These are phyloP conservation scores for Solanum bulbocastanum DNA, from an alignment of 257 asterid species.

Conservation along the genomic window DNA sequence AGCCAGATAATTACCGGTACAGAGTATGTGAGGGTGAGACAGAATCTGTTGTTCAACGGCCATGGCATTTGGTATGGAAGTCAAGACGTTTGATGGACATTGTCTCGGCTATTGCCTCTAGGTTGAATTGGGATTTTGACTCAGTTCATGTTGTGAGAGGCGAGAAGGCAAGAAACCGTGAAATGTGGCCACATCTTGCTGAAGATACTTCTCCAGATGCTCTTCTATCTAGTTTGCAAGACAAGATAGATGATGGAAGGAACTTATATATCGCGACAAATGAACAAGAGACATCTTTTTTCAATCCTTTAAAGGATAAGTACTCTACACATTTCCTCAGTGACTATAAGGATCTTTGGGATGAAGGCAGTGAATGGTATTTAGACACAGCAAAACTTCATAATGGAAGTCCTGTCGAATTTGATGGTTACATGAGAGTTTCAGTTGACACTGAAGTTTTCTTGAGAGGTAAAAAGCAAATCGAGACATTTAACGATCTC, in stretches of 20 bases:
- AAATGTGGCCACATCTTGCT: constrained; percentile 66
- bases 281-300: constrained; percentile 35
- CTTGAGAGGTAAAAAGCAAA: constrained; percentile 56
- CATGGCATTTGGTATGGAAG: constrained; percentile 65
- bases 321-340: constrained; percentile 64
- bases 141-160: constrained; percentile 67
- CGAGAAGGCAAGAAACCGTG: constrained; percentile 42
- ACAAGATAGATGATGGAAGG: constrained; percentile 49
- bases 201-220: constrained; percentile 50
- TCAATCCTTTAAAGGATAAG: constrained; percentile 62
- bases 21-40: constrained; percentile 84
- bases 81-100: constrained; percentile 56
- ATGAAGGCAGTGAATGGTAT: constrained; percentile 59
- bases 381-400: constrained; percentile 50
- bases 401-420: constrained; percentile 53
- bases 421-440: constrained; percentile 78
- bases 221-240: constrained; percentile 33
- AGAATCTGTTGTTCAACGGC: constrained; percentile 43
- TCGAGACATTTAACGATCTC: constrained; percentile 77
- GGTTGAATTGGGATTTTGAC: constrained; percentile 73
- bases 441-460: constrained; percentile 73
- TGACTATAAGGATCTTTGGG: constrained; percentile 70
- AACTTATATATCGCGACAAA: constrained; percentile 52
- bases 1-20: constrained; percentile 76
- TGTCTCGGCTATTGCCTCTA: constrained; percentile 52